A percentile compares a stretch with the other conserved stretches of the same genome.
These are phyloP conservation scores for Alnus rubra DNA, from an alignment of 306 rosid species.

Conservation along the genomic window DNA sequence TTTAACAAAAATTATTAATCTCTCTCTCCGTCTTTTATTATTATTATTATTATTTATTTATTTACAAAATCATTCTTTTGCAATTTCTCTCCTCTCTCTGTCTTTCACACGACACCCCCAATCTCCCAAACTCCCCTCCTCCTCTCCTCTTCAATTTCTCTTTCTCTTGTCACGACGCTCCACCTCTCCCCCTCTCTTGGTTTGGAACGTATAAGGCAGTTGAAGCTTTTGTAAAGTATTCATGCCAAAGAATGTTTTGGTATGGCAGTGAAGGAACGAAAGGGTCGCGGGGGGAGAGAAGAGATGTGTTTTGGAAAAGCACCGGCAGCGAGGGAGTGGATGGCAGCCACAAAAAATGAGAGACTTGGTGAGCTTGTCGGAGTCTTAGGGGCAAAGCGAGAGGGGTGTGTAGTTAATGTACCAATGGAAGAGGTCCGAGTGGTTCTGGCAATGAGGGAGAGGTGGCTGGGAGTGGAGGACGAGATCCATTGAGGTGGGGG, in stretches of 20 bases:
- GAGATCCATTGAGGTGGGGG: constrained; percentile 46
- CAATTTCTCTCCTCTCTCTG: no score
- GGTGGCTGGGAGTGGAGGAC: constrained; percentile 54
- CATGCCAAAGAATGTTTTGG: constrained; percentile 57
- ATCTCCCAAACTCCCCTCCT: no score
- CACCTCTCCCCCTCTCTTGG: constrained; percentile 16
- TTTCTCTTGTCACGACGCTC: no score
- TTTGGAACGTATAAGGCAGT: constrained; percentile 54
- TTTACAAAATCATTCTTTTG: no score
- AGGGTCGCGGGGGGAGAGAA: constrained; percentile 38
- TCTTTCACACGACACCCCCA: no score
- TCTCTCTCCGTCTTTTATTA: no score
- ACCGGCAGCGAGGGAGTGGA: constrained; percentile 95
- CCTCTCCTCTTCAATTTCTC: no score
- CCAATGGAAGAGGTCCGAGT: constrained; percentile 74
- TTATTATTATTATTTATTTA: no score
- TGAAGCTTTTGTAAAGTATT: constrained; percentile 70
- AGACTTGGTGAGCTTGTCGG: constrained; percentile 56
- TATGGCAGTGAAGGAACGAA: constrained; percentile 47
- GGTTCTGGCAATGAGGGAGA: constrained; percentile 71
- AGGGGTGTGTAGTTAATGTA: constrained; percentile 80
- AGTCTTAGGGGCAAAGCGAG: constrained; percentile 68
- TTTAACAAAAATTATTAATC: no score
- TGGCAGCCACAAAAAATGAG: constrained; percentile 84
- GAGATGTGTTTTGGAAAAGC: constrained; percentile 69